Base-by-base conservation (phyloP, 805 yeast species). In the Candida yuanshanica region DNA sequence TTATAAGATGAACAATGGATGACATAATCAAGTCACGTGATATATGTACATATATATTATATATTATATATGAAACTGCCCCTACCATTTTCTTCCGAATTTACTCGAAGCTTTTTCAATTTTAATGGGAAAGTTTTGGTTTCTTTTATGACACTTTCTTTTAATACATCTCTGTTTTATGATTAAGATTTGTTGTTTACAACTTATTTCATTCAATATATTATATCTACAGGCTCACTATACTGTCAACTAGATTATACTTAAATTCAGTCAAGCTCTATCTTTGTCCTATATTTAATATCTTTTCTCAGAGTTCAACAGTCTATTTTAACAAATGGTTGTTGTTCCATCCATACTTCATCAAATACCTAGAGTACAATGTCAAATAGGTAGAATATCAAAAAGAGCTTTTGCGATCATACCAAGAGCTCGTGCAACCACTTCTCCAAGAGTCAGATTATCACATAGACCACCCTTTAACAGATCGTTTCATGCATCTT, bases 401-500 rank as follows among this genome's bases (percentile, higher is more conserved):
- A 36, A 36, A 14, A 36, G 39, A 16, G 10, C 39, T 21, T 22
- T 29, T 13, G 3, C 27, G n/a, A 11, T 23, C 4, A 20, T 18
- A n/a, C 24, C 29, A 8, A 37, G 25, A 20, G 29, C 33, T 18
- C 29, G 29, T 26, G 13, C 33, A 16, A 4, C 33, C 4, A 29
- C 21, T 17, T 7, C 33, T 17, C 20, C 33, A 16, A 29, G 20
- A 16, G 20, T 17, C 12, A 29, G 38, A 26, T 18, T 20, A 16
- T 16, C 33, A 29, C 5, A 16, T 16, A 29, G 29, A 26, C 16
- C 33, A 29, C 27, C n/a, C n/a, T n/a, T 6, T 27, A 13, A 18
- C 12, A 43, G 47, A 42, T 24, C 18, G 2, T 79, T 79, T 58
- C 84, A 77, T 48, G 49, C 73, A 1, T 57, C 76, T 2, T 40